Evolutionary conservation across 106 monocot genomes (phyloP).

Genomic region (Amphibolis antarctica): DNA sequence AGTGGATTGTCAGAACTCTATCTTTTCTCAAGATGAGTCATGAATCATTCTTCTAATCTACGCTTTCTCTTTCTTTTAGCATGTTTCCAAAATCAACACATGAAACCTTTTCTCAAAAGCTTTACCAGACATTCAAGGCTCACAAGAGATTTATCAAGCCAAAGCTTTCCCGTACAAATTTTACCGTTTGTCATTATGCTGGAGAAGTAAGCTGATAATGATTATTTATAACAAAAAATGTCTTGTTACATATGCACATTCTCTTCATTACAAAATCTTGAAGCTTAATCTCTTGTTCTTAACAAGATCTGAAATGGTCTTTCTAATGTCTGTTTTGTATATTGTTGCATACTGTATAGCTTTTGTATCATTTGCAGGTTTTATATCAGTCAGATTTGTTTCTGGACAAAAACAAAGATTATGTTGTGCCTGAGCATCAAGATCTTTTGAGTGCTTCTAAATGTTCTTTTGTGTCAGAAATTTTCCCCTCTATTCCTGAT

Average conservation of each 20-base stretch:
- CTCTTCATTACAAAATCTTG: neutral
- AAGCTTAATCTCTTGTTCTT: neutral
- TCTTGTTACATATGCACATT: neutral
- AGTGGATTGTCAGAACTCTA: too few relatives aligned
- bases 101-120: slow-evolving; percentile 94
- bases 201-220: slow-evolving; percentile 51
- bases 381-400: slow-evolving; percentile 90
- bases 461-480: slow-evolving; percentile 75
- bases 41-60: neutral
- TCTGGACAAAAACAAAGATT: slow-evolving; percentile 97
- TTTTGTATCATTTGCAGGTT: slow-evolving; percentile 30
- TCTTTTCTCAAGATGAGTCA: neutral
- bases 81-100: slow-evolving; percentile 99
- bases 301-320: too few relatives aligned
- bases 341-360: neutral
- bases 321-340: neutral
- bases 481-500: slow-evolving; percentile 68
- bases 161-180: slow-evolving; percentile 86
- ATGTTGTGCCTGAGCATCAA: slow-evolving; percentile 95
- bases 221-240: neutral
- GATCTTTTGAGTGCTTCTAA: slow-evolving; percentile 71
- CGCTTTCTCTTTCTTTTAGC: slow-evolving; percentile 22
- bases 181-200: slow-evolving; percentile 90
- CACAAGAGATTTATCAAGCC: slow-evolving; percentile 93
- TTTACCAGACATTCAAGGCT: slow-evolving; percentile 82